Evolutionary conservation across 805 yeast species (phyloP).

Genomic region (Kluyveromyces siamensis): DNA sequence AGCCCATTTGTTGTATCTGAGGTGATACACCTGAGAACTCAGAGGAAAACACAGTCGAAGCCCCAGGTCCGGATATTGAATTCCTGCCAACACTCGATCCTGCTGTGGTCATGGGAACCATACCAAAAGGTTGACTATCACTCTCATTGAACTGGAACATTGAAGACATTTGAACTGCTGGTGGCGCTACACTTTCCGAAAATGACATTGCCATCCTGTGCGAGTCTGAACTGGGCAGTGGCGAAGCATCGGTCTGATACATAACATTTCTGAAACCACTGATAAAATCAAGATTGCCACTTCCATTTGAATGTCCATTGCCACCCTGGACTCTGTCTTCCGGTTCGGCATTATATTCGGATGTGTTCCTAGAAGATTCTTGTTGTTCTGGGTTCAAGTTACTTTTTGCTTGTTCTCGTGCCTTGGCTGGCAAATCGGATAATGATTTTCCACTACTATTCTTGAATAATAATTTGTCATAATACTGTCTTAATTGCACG

Average conservation of each 20-base stretch:
- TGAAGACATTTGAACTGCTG: not conserved
- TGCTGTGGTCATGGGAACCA: constrained; percentile 3
- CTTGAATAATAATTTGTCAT: constrained; percentile 26
- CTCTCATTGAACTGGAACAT: constrained; percentile 2
- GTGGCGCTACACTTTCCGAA: not conserved
- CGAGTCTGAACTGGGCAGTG: not conserved
- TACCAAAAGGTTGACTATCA: constrained; percentile 1
- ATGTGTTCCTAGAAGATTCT: not conserved
- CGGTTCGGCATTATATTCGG: not conserved
- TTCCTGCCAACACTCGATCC: constrained; percentile 5
- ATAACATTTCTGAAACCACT: constrained; percentile 15
- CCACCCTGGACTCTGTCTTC: not conserved
- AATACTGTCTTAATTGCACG: constrained; percentile 24
- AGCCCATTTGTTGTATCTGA: not conserved
- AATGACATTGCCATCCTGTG: not conserved
- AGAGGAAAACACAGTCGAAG: not conserved
- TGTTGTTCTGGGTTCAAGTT: not conserved
- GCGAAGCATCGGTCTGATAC: constrained; percentile 1
- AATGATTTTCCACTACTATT: constrained; percentile 27
- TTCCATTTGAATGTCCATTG: not conserved
- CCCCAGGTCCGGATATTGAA: not conserved
- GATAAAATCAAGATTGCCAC: constrained; percentile 17
- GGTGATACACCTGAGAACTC: not conserved
- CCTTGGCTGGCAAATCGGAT: constrained; percentile 22
- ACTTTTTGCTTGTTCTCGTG: constrained; percentile 3